Evolutionary conservation across 2,329 filamentous ascomycete genomes (phyloP).

Genomic region (Xylaria sp.): DNA sequence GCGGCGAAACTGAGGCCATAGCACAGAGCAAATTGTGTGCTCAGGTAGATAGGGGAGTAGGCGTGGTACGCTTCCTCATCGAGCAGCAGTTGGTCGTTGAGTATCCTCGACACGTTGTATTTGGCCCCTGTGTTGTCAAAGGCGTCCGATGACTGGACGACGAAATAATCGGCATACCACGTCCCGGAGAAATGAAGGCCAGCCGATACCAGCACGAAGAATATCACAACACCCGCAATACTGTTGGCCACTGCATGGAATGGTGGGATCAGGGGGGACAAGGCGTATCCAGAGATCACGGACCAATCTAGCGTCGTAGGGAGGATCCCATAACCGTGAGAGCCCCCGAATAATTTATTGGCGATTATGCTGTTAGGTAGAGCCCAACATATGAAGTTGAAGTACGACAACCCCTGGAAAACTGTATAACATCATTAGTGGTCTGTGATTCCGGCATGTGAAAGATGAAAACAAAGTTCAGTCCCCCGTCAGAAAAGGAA

Average conservation of each 20-base stretch:
- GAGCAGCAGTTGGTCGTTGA: conserved; percentile 61
- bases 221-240: conserved; percentile 58
- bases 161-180: conserved; percentile 65
- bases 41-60: conserved; percentile 70
- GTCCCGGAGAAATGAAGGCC: conserved; percentile 63
- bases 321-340: conserved; percentile 64
- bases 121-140: conserved; percentile 67
- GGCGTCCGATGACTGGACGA: conserved; percentile 63
- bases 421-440: conserved; percentile 29
- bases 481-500: background rate
- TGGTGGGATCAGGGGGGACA: conserved; percentile 63
- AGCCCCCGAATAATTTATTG: conserved; percentile 70
- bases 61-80: conserved; percentile 64
- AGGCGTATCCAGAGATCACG: conserved; percentile 60
- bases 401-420: conserved; percentile 49
- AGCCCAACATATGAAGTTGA: conserved; percentile 53
- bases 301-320: conserved; percentile 73
- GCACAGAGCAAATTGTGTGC: conserved; percentile 63
- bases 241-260: conserved; percentile 67
- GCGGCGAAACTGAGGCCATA: conserved; percentile 73
- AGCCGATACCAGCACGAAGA: conserved; percentile 62
- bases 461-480: background rate
- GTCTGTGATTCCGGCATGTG: background rate
- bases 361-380: conserved; percentile 64
- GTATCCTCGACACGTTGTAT: conserved; percentile 67